A percentile compares a stretch with the other conserved stretches of the same genome.
Conservation (phyloP, 495 filamentous ascomycete species). For the Penicillium mononematosum region DNA sequence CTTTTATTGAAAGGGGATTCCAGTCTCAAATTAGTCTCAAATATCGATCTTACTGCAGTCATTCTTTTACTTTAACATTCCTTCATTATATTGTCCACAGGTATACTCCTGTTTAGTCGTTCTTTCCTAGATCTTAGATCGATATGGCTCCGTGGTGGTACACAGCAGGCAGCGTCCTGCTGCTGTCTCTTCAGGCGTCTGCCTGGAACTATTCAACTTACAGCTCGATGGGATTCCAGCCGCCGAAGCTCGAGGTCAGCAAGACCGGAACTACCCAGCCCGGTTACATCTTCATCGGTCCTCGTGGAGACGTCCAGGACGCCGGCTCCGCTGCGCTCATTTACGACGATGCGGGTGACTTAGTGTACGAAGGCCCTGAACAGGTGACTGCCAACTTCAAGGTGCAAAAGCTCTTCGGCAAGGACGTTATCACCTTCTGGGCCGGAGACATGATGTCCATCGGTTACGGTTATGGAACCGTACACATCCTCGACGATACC, state of each 20-base stretch:
- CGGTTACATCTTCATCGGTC: slow-evolving; percentile 38
- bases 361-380: slow-evolving; percentile 36
- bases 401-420: slow-evolving; percentile 32
- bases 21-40: neutral
- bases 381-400: slow-evolving; percentile 39
- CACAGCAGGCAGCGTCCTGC: slow-evolving; percentile 28
- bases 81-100: neutral
- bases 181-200: slow-evolving; percentile 26
- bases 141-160: slow-evolving; percentile 21
- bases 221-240: slow-evolving; percentile 29
- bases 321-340: slow-evolving; percentile 36
- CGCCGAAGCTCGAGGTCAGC: slow-evolving; percentile 31
- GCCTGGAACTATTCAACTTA: slow-evolving; percentile 32
- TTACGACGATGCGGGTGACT: slow-evolving; percentile 34
- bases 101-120: slow-evolving; percentile 5
- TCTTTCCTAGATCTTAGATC: neutral
- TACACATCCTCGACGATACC: slow-evolving; percentile 40
- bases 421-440: slow-evolving; percentile 40
- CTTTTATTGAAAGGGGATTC: slow-evolving; percentile 5
- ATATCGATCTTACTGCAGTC: neutral
- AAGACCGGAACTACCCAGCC: slow-evolving; percentile 32
- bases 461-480: slow-evolving; percentile 34
- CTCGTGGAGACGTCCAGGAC: slow-evolving; percentile 29
- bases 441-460: slow-evolving; percentile 35
- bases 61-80: slow-evolving; percentile 13